Evolutionary conservation across 306 rosid genomes (phyloP), one percentile per base, ranked within the genome.

Genomic region (Dalbergia cultrata): DNA sequence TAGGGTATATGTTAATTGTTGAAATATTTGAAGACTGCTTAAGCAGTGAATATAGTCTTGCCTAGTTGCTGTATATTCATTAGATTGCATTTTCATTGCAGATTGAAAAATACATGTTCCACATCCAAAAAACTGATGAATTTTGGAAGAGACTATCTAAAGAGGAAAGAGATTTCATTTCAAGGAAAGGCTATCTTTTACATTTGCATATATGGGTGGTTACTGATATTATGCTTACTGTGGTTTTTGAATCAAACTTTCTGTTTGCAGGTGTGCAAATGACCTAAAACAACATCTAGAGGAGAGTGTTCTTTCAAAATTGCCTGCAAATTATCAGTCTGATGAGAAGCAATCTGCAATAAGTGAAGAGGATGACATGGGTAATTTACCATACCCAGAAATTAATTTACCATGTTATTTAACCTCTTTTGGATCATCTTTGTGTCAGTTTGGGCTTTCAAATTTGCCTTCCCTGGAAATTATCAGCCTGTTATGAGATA

Each of bases 351-450:
- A 95, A 88, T 90, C 99, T 65, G 69, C 88, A 53, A 92, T 81
- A 66, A 92, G 96, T 63, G 97, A 89, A 85, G 97, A 90, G 86
- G 92, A 87, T 47, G 99, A 93, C 87, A 93, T 91, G 98, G 92
- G 98, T 95, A 95, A 80, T 80, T 57, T 66, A 21, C 19, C 43
- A 53, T 76, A 47, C 71, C 52, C 84, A 71, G 18, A 26, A 65
- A 69, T 85, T 9, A 33, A 44, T 76, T 72, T 80, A 26, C 73
- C 70, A n/a, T 69, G 37, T 68, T 43, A 9, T 76, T 26, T 18
- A 21, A 18, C 59, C 9, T 13, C 47, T 73, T 69, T 18, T 35
- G 39, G 34, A 65, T 39, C 56, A 70, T 67, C 5, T 80, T 53
- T 66, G 39, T 49, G 66, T 14, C 54, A 65, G 64, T 60, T 12